Conservation (phyloP, 306 rosid genomes). For the Styphnolobium japonicum region DNA sequence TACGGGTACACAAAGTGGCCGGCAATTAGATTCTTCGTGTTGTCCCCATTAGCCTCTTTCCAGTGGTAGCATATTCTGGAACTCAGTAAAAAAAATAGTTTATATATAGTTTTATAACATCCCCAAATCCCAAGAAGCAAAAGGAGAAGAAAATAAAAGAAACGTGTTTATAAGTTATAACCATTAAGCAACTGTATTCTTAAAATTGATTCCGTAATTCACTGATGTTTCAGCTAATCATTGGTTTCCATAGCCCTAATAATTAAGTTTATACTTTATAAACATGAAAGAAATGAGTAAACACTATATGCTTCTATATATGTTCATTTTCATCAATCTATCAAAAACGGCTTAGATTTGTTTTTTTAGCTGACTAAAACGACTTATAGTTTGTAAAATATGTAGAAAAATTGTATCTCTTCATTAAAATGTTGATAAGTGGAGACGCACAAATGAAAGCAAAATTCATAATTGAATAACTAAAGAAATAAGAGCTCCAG, state of each 20-base stretch:
- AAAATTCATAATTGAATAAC: no score
- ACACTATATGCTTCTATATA: no score
- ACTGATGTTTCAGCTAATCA: not conserved
- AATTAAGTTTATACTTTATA: not conserved
- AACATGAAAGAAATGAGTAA: no score
- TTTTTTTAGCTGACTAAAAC: no score
- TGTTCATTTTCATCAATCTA: no score
- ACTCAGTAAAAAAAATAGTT: not conserved
- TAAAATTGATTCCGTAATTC: not conserved
- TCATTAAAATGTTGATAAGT: no score
- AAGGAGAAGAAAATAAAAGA: not conserved
- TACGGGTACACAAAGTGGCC: conserved; percentile 22
- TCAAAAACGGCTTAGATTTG: no score
- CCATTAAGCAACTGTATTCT: no score
- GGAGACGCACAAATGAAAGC: no score
- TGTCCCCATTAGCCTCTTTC: conserved; percentile 36
- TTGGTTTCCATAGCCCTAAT: not conserved
- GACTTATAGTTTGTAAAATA: no score
- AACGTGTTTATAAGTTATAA: not conserved
- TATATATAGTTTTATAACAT: not conserved
- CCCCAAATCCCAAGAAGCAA: not conserved
- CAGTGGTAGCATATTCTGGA: not conserved
- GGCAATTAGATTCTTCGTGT: conserved; percentile 29
- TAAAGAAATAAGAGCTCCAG: no score
- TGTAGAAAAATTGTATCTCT: no score